Evolutionary conservation across 106 monocot species (phyloP).

Genomic region (Alisma plantagoaquatica): DNA sequence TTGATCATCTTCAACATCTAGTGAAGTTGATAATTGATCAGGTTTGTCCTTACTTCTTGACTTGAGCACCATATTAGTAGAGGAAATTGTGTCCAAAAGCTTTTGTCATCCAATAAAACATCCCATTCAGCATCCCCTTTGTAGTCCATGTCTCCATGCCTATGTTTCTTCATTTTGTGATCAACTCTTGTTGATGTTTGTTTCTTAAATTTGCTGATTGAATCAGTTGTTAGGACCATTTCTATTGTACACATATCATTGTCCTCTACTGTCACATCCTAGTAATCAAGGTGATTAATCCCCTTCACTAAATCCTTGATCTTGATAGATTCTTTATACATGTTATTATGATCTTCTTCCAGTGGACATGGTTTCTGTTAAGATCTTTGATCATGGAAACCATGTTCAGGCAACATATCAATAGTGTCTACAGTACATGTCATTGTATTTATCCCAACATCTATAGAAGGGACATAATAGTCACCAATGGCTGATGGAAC

Average conservation of each 20-base stretch:
- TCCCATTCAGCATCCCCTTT: slow-evolving; percentile 95
- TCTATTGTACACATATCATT: slow-evolving; percentile 17
- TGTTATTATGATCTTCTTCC: neutral
- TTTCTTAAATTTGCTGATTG: slow-evolving; percentile 19
- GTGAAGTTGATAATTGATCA: slow-evolving; percentile 4
- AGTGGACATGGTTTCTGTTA: neutral
- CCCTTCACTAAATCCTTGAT: neutral
- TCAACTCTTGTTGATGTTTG: slow-evolving; percentile 18
- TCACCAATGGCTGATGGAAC: neutral
- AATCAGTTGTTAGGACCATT: slow-evolving; percentile 6
- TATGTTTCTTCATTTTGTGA: slow-evolving; percentile 37
- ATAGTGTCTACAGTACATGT: neutral
- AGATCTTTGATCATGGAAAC: neutral
- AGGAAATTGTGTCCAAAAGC: slow-evolving; percentile 18
- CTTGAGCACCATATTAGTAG: slow-evolving; percentile 18
- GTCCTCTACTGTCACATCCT: neutral
- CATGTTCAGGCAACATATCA: neutral
- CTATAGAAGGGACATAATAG: too few relatives aligned
- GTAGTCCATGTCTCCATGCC: slow-evolving; percentile 85
- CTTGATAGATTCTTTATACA: neutral
- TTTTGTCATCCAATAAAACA: slow-evolving; percentile 47
- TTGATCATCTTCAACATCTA: slow-evolving; percentile 22
- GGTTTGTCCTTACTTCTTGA: slow-evolving; percentile 28
- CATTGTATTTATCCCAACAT: neutral
- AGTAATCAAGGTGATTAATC: neutral